Evolutionary conservation across 768 basidiomycete genomes (phyloP), one percentile per base, ranked within the genome.

Genomic region (Lactarius sanguifluus): DNA sequence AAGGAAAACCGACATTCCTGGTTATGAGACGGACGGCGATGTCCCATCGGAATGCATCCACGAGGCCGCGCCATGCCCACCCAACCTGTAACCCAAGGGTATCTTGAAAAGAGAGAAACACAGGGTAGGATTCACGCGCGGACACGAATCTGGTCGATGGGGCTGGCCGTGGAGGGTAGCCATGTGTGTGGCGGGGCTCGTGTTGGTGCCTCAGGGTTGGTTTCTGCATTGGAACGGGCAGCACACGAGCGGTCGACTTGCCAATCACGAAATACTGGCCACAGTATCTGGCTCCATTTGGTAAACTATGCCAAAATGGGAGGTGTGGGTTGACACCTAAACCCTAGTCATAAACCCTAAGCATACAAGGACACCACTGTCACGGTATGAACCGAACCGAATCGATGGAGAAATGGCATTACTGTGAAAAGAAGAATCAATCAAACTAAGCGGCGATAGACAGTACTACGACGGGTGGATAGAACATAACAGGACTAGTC

Each of bases 21-120:
- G 81, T 76, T 47, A 88, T 79, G 1, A 86, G 83, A 57, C 80
- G 76, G 43, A 86, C 63, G 59, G 92, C 87, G 30, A 83, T 73
- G 74, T 86, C 83, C 88, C 89, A 91, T 36, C 90, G 83, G 74
- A 85, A 89, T 16, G 90, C 84, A 77, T 93, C 91, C 50, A 83
- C 72, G 13, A 92, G 73, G 18, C 91, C 92, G 12, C 76, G 76
- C 70, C 80, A 79, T 16, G 83, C 80, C 78, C 86, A 92, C 60
- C 75, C 79, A 12, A 85, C 66, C 71, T 92, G 91, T 3, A 91
- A 77, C 71, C 77, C 73, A 20, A 84, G 72, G 0, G 90, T 86
- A 30, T 89, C 83, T 16, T 79, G 80, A 4, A 89, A 68, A 1
- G 90, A 82, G 8, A 92, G 80, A 75, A 92, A 93, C 15, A 80